These are phyloP conservation scores for Onygenales sp. DNA, from an alignment of 2,329 filamentous ascomycete genomes.

Conservation along the genomic window DNA sequence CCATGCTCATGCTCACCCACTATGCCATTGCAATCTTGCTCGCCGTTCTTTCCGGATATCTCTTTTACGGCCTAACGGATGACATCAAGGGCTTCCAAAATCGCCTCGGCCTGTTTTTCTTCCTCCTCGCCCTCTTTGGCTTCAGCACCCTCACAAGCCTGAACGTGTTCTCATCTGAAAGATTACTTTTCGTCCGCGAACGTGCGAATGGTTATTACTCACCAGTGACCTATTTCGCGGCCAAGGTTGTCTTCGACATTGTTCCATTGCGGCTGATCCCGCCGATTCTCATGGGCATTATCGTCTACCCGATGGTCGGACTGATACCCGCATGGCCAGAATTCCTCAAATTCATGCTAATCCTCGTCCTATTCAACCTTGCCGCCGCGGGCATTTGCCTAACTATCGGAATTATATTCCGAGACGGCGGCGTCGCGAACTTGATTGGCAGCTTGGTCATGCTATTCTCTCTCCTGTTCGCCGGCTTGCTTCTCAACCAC, in stretches of 20 bases:
- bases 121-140: slow-evolving; percentile 87
- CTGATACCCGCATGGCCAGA: slow-evolving; percentile 70
- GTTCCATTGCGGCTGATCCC: slow-evolving; percentile 89
- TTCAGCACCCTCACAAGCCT: slow-evolving; percentile 93
- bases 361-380: slow-evolving; percentile 91
- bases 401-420: slow-evolving; percentile 93
- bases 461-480: slow-evolving; percentile 93
- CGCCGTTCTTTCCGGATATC: slow-evolving; percentile 84
- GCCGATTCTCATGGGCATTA: slow-evolving; percentile 87
- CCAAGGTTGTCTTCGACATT: slow-evolving; percentile 98
- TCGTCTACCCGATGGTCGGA: slow-evolving; percentile 97
- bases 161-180: slow-evolving; percentile 84
- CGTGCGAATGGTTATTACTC: slow-evolving; percentile 95
- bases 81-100: slow-evolving; percentile 98
- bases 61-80: slow-evolving; percentile 93
- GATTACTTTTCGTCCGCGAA: slow-evolving; percentile 84
- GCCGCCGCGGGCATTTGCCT: slow-evolving; percentile 88
- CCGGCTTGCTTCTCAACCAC: slow-evolving; percentile 87
- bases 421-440: slow-evolving; percentile 83
- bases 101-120: slow-evolving; percentile 92
- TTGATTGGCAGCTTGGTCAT: slow-evolving; percentile 91
- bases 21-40: slow-evolving; percentile 94
- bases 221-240: slow-evolving; percentile 84
- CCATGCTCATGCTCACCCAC: slow-evolving; percentile 96
- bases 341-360: slow-evolving; percentile 84